Percentiles rank a stretch among this genome's conserved stretches.
These are phyloP conservation scores for Balamuthia mandrillaris DNA, from an alignment of 208 protist genomes.

Conservation along the genomic window DNA sequence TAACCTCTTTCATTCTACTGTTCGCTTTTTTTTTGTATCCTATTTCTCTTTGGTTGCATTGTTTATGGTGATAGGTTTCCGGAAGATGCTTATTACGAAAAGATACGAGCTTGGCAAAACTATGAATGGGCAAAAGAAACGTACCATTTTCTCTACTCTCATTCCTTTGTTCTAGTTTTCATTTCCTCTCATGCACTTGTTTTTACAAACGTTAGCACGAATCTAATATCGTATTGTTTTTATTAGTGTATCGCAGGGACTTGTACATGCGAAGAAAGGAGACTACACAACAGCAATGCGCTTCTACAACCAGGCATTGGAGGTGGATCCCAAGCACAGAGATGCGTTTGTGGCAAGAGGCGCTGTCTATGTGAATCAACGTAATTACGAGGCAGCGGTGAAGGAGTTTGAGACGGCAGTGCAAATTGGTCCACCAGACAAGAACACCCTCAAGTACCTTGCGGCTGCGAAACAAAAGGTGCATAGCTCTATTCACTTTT, in stretches of 20 bases:
- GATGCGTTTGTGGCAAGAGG: constrained; percentile 32
- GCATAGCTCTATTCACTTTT: too few species aligned
- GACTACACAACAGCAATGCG: constrained; percentile 13
- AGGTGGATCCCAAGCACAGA: constrained; percentile 23
- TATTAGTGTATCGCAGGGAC: constrained; percentile 34
- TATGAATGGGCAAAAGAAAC: constrained; percentile 15
- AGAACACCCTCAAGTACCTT: constrained; percentile 15
- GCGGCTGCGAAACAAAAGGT: background rate
- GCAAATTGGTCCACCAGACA: background rate
- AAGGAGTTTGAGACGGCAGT: constrained; percentile 24
- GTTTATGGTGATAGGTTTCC: background rate
- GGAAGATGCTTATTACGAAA: constrained; percentile 7
- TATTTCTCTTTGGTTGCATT: too few species aligned
- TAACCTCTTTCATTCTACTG: too few species aligned
- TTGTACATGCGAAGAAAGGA: constrained; percentile 18
- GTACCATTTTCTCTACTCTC: background rate
- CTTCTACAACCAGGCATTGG: constrained; percentile 29
- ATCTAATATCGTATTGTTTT: too few species aligned
- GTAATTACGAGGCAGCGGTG: background rate
- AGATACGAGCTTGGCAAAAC: constrained; percentile 34
- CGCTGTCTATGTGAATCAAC: constrained; percentile 9
- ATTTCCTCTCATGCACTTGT: too few species aligned
- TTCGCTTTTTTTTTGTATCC: too few species aligned
- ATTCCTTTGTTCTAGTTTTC: too few species aligned
- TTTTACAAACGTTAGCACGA: too few species aligned